Evolutionary conservation across 352 stramenopile species (phyloP).

Genomic region (Plasmopara halstedii): DNA sequence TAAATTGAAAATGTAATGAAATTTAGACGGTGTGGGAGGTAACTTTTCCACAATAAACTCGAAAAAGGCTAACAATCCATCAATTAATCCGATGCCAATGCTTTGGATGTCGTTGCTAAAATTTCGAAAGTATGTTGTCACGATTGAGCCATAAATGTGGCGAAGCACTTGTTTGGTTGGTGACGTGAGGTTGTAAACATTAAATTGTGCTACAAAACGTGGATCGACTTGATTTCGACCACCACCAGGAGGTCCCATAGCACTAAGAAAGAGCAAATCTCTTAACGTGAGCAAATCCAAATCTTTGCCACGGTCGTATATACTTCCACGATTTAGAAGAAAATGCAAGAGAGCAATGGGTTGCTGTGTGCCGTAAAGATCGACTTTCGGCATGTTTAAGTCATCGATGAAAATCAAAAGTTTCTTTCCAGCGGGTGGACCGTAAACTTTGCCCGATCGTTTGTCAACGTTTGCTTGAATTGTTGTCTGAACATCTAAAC

Average conservation of each 20-base stretch:
- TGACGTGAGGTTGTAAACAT: constrained; percentile 93
- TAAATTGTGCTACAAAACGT: constrained; percentile 92
- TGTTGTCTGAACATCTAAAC: constrained; percentile 89
- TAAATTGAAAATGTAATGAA: constrained; percentile 97
- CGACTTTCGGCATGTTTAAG: constrained; percentile 96
- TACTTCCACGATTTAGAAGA: constrained; percentile 84
- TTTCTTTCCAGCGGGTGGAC: constrained; percentile 89
- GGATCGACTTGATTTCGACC: constrained; percentile 92
- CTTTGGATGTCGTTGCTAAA: constrained; percentile 85
- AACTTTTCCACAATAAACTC: constrained; percentile 87
- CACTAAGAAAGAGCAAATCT: constrained; percentile 90
- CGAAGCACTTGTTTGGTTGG: constrained; percentile 86
- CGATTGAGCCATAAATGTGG: constrained; percentile 92
- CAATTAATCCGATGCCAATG: constrained; percentile 75
- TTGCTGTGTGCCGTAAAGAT: constrained; percentile 94
- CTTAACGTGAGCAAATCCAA: constrained; percentile 90
- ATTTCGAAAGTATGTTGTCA: constrained; percentile 83
- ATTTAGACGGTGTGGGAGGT: constrained; percentile 91
- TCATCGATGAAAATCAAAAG: constrained; percentile 94
- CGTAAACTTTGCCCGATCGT: constrained; percentile 91
- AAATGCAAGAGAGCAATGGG: constrained; percentile 93
- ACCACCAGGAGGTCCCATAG: constrained; percentile 92
- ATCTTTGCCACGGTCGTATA: constrained; percentile 95
- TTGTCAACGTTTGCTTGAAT: constrained; percentile 96
- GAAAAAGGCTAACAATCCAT: constrained; percentile 85